Evolutionary conservation across 768 basidiomycete species (phyloP), one percentile per base, ranked within the genome.

Genomic region (Fomitopsis serialis): DNA sequence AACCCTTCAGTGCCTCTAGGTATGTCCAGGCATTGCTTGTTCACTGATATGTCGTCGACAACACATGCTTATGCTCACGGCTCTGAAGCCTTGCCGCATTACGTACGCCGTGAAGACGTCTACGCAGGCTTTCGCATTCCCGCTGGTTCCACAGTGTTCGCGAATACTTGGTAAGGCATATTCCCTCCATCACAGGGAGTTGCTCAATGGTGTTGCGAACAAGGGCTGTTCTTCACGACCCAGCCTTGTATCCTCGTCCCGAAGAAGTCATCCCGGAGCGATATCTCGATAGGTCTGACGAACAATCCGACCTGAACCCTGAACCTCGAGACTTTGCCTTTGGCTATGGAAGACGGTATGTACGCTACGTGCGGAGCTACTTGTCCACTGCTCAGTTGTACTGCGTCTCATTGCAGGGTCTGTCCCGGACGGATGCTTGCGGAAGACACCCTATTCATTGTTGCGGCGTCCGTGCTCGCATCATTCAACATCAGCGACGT

Each of bases 61-160:
- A 15, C 34, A 23, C 10, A n/a, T n/a, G n/a, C n/a, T n/a, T 40
- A 3, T 36, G 46, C 7, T 50, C 44, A 17, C 8, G 15, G 19
- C 8, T 43, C 13, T 35, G 42, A 13, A 53, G 52, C 45, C 7
- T 21, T 53, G 11, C 52, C 52, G 17, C 52, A 53, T 42, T 3
- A 21, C 17, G 22, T 29, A 0, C 53, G 34, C 10, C 45, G 58
- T 43, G 80, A 86, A 55, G 84, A 87, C 56, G 62, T 78, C 23
- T 87, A 85, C 59, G 62, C 74, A 27, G 80, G 76, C 2, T 72
- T 73, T 66, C 69, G 74, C 42, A 78, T 87, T 35, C 85, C 84
- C n/a, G 78, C 81, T 59, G 85, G 84, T 7, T 74, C 40, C 32
- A 48, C 70, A 67, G 63, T 85, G 15, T 77, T 84, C 53, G 75